phyloP scores from a whole-genome alignment of 805 yeast genomes.

The Ogataea degrootiae region DNA sequence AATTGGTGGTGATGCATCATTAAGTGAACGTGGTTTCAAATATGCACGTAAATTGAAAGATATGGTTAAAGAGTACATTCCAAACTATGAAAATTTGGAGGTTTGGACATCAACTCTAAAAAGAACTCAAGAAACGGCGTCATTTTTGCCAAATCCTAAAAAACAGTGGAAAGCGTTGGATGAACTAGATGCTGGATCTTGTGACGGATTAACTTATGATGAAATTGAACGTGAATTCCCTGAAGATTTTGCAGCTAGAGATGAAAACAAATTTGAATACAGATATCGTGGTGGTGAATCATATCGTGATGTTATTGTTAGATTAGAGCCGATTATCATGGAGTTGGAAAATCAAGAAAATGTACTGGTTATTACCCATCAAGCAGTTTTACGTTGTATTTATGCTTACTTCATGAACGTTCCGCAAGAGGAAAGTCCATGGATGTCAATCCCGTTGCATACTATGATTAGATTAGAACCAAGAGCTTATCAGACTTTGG shows the following conservation, averaged over 20 bases:
- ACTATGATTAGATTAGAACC: conserved; percentile 92
- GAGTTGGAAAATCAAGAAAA: conserved; percentile 97
- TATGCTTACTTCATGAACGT: conserved; percentile 98
- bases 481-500: conserved; percentile 86
- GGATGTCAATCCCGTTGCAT: conserved; percentile 98
- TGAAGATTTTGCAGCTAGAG: conserved; percentile 93
- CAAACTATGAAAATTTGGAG: conserved; percentile 63
- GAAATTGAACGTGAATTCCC: conserved; percentile 84
- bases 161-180: conserved; percentile 95
- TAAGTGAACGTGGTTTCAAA: conserved; percentile 77
- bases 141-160: conserved; percentile 72
- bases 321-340: conserved; percentile 97
- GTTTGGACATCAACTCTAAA: conserved; percentile 94
- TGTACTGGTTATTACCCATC: conserved; percentile 93
- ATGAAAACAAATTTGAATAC: conserved; percentile 92
- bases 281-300: conserved; percentile 97
- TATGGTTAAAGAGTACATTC: conserved; percentile 59
- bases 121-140: conserved; percentile 91
- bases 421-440: conserved; percentile 95
- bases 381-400: conserved; percentile 92
- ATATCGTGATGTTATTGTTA: conserved; percentile 88
- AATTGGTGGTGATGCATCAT: conserved; percentile 90
- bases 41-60: conserved; percentile 81
- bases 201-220: conserved; percentile 96
- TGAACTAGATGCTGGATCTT: conserved; percentile 95